Base-by-base conservation (phyloP, 2,329 filamentous ascomycete species). In the Ophiostoma novo-ulmi region DNA sequence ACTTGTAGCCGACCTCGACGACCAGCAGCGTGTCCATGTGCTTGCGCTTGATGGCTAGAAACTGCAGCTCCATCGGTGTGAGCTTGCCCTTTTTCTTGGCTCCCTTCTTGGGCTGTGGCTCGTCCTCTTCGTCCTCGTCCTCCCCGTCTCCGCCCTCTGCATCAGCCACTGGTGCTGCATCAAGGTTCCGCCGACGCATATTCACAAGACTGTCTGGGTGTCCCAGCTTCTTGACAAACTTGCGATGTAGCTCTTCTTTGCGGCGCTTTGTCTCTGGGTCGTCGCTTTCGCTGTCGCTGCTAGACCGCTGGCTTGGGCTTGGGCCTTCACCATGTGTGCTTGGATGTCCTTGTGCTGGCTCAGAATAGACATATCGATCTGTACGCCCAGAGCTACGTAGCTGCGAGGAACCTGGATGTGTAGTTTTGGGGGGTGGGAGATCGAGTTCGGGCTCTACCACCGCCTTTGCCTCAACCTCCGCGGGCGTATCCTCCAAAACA, bases 1-100 rank as follows among this genome's bases (percentile, higher is more conserved):
- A 99, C 78, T 99, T 99, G 82, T 99, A 99, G 68, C 95, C 95
- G 10, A 98, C 95, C 78, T 99, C 94, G 69, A 98, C 89, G 14
- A 98, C 91, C 70, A 99, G 84, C 26, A 99, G 76, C 0, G 94
- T 95, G 77, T 98, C 95, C 82, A 93, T 85, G 78, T 98, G 89
- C 75, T 94, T 92, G 72, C 89, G 86, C 81, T 99, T 99, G 79
- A 99, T 97, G 22, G 97, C 94, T 6, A 99, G 85, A 71, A 97
- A 91, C 76, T 98, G 95, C 58, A 91, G 87, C 79, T 98, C 94
- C 89, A 99, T 91, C 0, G 95, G 95, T 0, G 95, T 99, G 72
- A 99, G 85, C 78, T 97, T 97, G 70, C 85, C 85, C 0, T 87
- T 87, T 78, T 93, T 96, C 80, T 92, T 96, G n/a, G 81, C 83